Evolutionary conservation across 2,329 filamentous ascomycete genomes (phyloP), one percentile per base, ranked within the genome.

Genomic region (Aschersonia sp.): DNA sequence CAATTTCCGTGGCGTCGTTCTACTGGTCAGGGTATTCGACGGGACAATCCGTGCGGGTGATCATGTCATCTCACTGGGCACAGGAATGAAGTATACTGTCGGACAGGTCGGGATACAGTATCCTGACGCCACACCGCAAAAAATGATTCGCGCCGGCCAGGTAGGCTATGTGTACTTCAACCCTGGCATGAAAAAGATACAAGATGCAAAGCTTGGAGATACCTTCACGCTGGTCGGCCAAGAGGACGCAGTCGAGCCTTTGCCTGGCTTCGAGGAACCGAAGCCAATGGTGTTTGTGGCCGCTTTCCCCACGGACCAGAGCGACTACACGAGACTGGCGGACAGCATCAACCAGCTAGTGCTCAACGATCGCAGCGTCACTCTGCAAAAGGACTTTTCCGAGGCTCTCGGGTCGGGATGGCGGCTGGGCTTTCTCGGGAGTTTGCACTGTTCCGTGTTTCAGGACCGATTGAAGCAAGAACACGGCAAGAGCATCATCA

Each of bases 281-380:
- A 94, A 98, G 64, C 85, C 89, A 5, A 98, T 98, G 92, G 92
- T 98, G 4, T 98, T 98, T 56, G 92, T 98, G 4, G 89, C 91
- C 1, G 92, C 92, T 0, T 98, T 95, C 57, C 92, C 92, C 0
- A 89, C 89, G 0, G 89, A 98, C 58, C 89, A 94, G 55, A 73
- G 82, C 56, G 87, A 95, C 62, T 91, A 94, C 60, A 77, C 78
- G 43, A 85, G 89, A 59, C 71, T 98, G 4, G 87, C 94, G 53
- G 91, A 97, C 63, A 95, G 89, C 63, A 96, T 98, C 60, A 84
- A 84, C 51, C 91, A 97, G 61, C 80, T 98, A 10, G 82, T 91
- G 2, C 78, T 98, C 47, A 98, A 98, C 62, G 92, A 98, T 63
- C 82, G 92, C 50, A 95, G 89, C 61, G 87, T 98, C 32, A 95